Base-by-base conservation (phyloP, 2,329 filamentous ascomycete species). In the Penicillium sp. region DNA sequence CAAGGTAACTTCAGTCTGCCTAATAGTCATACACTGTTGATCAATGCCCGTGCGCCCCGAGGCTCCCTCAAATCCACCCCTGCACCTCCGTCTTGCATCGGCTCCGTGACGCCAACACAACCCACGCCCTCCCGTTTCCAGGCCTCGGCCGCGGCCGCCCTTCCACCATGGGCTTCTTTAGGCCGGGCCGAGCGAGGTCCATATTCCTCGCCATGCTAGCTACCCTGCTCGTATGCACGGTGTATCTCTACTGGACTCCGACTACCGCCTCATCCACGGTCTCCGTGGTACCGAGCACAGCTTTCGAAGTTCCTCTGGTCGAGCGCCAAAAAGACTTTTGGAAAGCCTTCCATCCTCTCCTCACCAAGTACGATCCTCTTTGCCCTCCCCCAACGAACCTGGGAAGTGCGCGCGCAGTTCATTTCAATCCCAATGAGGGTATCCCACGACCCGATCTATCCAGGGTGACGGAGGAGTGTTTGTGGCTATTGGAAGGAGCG, bases 311-410 rank as follows among this genome's bases (percentile, higher is more conserved):
- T 6, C 67, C 70, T 38, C 53, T 72, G 38, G 38, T 59, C 7
- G 62, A 73, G 59, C 70, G 70, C 39, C 70, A 72, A 46, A 69
- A 65, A 45, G 66, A 64, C 29, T 72, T 72, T 47, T 73, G 70
- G 70, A 71, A 70, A 49, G 63, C 58, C 16, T 60, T 73, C 33
- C 65, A 66, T 28, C 67, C 69, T 8, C 64, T 73, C 28, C 54
- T 73, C 45, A 61, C 71, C 55, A 63, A 61, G 23, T 62, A 71
- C 49, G 54, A 62, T 5, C 70, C 70, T 6, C 62, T 64, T 33
- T 66, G 64, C 26, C 64, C 69, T 16, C 54, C 67, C 1, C 70
- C 70, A 8, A 52, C 53, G n/a, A 65, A 64, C 16, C 43, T 55
- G 2, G 59, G 52, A 34, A 55, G 65, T 56, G 67, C 56, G 13